Evolutionary conservation across 768 basidiomycete species (phyloP), one percentile per base, ranked within the genome.

Genomic region (Pholiota microspora): DNA sequence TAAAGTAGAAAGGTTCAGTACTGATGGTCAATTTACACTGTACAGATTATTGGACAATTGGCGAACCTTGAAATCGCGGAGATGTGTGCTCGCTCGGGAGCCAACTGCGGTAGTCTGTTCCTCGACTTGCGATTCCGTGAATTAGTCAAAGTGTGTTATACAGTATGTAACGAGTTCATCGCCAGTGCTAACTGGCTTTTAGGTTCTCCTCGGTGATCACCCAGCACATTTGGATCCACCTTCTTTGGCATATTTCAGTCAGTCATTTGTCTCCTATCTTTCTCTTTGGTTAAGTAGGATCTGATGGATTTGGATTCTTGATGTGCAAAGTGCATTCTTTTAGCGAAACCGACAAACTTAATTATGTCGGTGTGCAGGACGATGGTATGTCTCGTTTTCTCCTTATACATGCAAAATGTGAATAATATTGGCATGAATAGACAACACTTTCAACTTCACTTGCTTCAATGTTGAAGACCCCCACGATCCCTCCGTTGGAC

Each of bases 381-480:
- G 93, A 94, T 64, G 83, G 89, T 89, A 67, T 46, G 79, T 65
- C 27, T 12, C 46, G 38, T 42, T 29, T 38, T 7, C 23, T 24
- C 7, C 23, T 53, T 12, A 12, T 36, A 38, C 31, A 49, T 42
- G 6, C 25, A 27, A 2, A 16, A 21, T 58, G 13, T 29, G n/a
- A n/a, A 13, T 46, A 24, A 34, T 51, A 47, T 27, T 34, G 44
- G 10, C 23, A 31, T 61, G 58, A 56, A 13, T 60, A 93, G 92
- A 86, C 25, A 86, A 82, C 53, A 86, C 85, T 76, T 94, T 94
- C 73, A 84, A 90, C 66, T 94, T 94, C 69, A 93, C 85, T 28
- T 93, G 90, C 69, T 94, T 94, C 77, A 94, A 94, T 59, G 84
- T 86, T 13, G 85, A 90, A 60, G 90, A 92, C 64, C 84, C 86